Percentiles rank a stretch among this genome's conserved stretches.
Evolutionary conservation across 78 protist genomes (phyloP).

Genomic region (Planoprotostelium fungivorum): DNA sequence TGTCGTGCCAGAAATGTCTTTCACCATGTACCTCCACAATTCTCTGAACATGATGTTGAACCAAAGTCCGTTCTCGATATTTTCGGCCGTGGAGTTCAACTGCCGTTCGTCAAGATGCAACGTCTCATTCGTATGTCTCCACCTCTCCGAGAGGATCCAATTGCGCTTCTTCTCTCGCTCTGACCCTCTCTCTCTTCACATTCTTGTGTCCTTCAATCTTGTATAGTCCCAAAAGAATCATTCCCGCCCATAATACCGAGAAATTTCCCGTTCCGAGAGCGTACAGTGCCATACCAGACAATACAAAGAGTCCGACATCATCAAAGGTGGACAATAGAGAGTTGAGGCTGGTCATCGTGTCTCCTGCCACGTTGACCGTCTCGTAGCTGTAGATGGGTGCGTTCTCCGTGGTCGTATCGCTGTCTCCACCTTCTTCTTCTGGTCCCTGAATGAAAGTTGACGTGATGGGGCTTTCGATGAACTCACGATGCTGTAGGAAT

Average conservation of each 20-base stretch:
- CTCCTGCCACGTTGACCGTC: too few species aligned
- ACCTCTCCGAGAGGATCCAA: not conserved
- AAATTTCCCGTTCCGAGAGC: not conserved
- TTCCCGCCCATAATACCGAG: not conserved
- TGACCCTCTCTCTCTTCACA: not conserved
- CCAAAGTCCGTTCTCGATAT: not conserved
- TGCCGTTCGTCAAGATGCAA: not conserved
- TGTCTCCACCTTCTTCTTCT: too few species aligned
- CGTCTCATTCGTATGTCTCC: not conserved
- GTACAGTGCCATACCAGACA: not conserved
- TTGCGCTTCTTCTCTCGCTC: not conserved
- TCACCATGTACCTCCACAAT: not conserved
- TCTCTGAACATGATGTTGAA: not conserved
- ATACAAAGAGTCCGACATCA: not conserved
- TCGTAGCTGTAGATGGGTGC: too few species aligned
- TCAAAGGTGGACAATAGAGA: too few species aligned
- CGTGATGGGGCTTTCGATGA: too few species aligned
- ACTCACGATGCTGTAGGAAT: too few species aligned
- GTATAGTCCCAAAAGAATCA: not conserved
- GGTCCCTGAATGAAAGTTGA: too few species aligned
- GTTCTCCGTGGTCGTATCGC: too few species aligned
- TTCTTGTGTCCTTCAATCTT: not conserved
- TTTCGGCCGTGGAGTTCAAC: not conserved
- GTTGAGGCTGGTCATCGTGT: too few species aligned
- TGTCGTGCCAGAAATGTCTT: not conserved